Percentiles rank a stretch among this genome's conserved stretches.
These are phyloP conservation scores for Penicillium bovifimosum DNA, from an alignment of 495 filamentous ascomycete species.

Conservation along the genomic window DNA sequence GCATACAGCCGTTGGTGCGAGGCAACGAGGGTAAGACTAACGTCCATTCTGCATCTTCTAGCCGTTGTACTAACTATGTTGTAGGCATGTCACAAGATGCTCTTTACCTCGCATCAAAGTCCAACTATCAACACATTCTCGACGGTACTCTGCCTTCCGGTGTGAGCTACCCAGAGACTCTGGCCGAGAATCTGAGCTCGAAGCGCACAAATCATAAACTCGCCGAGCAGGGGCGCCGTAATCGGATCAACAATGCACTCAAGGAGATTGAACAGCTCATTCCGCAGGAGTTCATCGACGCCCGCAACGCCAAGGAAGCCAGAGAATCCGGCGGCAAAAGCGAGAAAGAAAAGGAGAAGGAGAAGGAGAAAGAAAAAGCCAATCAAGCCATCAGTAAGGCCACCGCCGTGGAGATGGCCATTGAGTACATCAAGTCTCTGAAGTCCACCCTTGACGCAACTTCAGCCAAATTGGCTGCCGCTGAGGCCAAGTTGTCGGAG, in stretches of 20 bases:
- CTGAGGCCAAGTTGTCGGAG: constrained; percentile 42
- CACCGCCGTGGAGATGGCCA: constrained; percentile 91
- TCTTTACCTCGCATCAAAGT: constrained; percentile 83
- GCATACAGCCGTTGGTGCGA: constrained; percentile 84
- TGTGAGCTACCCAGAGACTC: constrained; percentile 81
- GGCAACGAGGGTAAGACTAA: constrained; percentile 59
- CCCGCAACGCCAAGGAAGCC: constrained; percentile 31
- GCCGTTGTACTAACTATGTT: constrained; percentile 6
- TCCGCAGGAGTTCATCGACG: constrained; percentile 47
- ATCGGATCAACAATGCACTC: constrained; percentile 90
- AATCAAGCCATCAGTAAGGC: constrained; percentile 79
- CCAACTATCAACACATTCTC: constrained; percentile 96
- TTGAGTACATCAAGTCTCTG: constrained; percentile 86
- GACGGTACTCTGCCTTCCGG: constrained; percentile 88
- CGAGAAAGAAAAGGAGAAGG: constrained; percentile 45
- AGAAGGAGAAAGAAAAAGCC: constrained; percentile 32
- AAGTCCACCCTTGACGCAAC: constrained; percentile 67
- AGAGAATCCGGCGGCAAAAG: constrained; percentile 25
- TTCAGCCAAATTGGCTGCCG: constrained; percentile 56
- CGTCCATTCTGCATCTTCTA: constrained; percentile 3
- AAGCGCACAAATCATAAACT: constrained; percentile 98
- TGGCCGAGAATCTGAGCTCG: constrained; percentile 88
- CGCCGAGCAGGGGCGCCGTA: constrained; percentile 90
- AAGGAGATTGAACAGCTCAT: constrained; percentile 85
- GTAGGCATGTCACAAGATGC: constrained; percentile 58